Evolutionary conservation across 768 basidiomycete genomes (phyloP).

Genomic region (Suillus sp.): DNA sequence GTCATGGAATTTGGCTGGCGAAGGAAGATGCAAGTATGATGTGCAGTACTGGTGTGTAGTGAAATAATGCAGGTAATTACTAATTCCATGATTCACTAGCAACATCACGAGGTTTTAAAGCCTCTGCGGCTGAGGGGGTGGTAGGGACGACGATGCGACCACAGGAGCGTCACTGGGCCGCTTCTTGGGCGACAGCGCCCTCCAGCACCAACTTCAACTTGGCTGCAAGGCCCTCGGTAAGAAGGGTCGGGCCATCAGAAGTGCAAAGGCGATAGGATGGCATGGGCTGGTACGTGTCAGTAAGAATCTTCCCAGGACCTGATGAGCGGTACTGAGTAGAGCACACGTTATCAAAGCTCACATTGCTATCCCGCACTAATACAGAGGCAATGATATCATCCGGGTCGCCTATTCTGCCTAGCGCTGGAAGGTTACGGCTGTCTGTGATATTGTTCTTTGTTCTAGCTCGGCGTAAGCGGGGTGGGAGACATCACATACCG

Average conservation of each 20-base stretch:
- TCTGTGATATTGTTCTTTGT: constrained; percentile 42
- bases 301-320: constrained; percentile 48
- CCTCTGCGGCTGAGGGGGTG: neutral
- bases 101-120: neutral
- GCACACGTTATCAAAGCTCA: constrained; percentile 25
- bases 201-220: constrained; percentile 47
- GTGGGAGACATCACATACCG: constrained; percentile 33
- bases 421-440: constrained; percentile 69
- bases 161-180: neutral
- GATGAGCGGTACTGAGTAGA: constrained; percentile 3
- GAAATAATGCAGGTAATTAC: neutral
- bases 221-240: constrained; percentile 66
- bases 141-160: no score
- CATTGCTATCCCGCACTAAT: constrained; percentile 69
- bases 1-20: neutral
- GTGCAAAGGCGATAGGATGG: constrained; percentile 83
- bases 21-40: neutral
- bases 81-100: neutral
- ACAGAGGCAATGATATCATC: constrained; percentile 85
- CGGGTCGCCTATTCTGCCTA: constrained; percentile 77
- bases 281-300: constrained; percentile 82
- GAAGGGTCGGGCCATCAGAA: constrained; percentile 64
- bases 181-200: constrained; percentile 35
- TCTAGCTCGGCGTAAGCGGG: neutral
- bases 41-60: neutral